Evolutionary conservation across 306 rosid species (phyloP).

Genomic region (Cajanus cajan): DNA sequence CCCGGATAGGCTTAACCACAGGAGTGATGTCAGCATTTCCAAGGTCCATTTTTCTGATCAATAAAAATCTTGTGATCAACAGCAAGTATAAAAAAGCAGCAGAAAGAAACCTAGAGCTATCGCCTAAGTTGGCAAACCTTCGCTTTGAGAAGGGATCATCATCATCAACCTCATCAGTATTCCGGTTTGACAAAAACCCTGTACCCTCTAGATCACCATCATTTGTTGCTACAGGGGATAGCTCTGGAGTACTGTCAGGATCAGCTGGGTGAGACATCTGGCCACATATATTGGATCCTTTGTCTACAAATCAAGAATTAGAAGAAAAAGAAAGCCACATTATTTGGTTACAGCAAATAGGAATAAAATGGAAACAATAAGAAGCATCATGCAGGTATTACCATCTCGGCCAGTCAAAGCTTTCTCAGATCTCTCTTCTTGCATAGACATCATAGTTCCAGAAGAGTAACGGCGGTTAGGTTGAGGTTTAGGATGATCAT

Average conservation of each 20-base stretch:
- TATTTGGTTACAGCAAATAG: background rate
- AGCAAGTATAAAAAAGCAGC: conserved; percentile 24
- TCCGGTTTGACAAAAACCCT: conserved; percentile 51
- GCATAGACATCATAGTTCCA: conserved; percentile 55
- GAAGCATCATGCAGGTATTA: conserved; percentile 38
- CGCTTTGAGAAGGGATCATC: conserved; percentile 85
- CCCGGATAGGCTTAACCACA: conserved; percentile 88
- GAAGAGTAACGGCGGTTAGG: conserved; percentile 84
- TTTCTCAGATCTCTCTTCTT: conserved; percentile 80
- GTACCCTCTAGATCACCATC: conserved; percentile 63
- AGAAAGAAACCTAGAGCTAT: conserved; percentile 19
- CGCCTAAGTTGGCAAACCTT: conserved; percentile 57
- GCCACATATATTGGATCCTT: conserved; percentile 54
- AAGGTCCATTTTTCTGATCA: conserved; percentile 79
- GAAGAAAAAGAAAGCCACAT: conserved; percentile 22
- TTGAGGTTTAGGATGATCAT: conserved; percentile 98
- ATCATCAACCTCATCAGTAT: conserved; percentile 73
- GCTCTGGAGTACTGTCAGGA: conserved; percentile 69
- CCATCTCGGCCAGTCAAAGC: conserved; percentile 71
- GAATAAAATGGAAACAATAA: conserved; percentile 3
- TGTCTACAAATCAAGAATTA: conserved; percentile 50
- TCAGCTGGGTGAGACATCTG: conserved; percentile 56
- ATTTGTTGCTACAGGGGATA: conserved; percentile 53
- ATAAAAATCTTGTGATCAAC: conserved; percentile 26
- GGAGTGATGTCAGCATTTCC: conserved; percentile 71